Evolutionary conservation across 345 rosid genomes (phyloP), one percentile per base, ranked within the genome.

Genomic region (Euphorbia tirucalli): DNA sequence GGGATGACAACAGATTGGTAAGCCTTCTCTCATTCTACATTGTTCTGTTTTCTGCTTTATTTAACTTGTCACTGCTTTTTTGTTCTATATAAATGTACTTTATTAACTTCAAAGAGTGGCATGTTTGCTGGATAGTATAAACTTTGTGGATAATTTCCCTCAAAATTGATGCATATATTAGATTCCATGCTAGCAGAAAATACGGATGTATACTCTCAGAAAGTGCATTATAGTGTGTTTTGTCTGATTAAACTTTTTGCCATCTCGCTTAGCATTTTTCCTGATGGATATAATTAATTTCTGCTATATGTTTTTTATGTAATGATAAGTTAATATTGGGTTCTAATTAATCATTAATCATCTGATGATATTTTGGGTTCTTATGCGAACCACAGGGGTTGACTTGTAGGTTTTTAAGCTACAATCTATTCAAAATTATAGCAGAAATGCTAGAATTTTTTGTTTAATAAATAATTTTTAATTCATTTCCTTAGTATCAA

Each of bases 1-100:
- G 99, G 99, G 74, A 96, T 96, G 99, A 96, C 98, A 11, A 97
- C 99, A 58, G 99, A 96, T 72, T 93, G 99, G 99, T 96, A 69
- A 79, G 86, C 63, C 55, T 55, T 64, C 37, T 27, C 41, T 35
- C 49, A 2, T 67, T 52, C 24, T n/a, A 44, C 10, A 18, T 4
- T 3, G 32, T 62, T 66, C 31, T 65, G 18, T 50, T 52, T 21
- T 55, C 15, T 66, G 11, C 18, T 27, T 37, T 19, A 8, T 43
- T 21, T 27, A 3, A 4, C 11, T 4, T 50, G n/a, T 8, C 13
- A 61, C 59, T 60, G 27, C 30, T 54, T 14, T 22, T n/a, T n/a
- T 48, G 27, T 19, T 60, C 28, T 58, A 8, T 57, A 22, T n/a
- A n/a, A 11, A 57, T 57, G 1, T 5, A 44, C 3, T 54, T 3